Evolutionary conservation across 163 green algal species (phyloP).

Genomic region (Prototheca stagnorum): DNA sequence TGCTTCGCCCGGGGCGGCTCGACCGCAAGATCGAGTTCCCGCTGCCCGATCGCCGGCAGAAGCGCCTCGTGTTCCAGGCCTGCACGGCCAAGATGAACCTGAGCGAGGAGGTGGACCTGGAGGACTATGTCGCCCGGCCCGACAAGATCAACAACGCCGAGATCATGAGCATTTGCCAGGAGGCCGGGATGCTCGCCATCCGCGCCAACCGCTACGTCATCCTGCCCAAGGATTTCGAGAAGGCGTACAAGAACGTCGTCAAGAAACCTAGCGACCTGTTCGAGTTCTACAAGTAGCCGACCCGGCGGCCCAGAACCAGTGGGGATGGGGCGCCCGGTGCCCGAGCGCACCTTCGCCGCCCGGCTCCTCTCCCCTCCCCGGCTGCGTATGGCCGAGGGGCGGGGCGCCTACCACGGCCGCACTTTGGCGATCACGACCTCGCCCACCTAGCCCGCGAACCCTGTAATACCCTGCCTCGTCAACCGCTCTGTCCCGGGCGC

Average conservation of each 20-base stretch:
- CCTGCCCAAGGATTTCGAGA: conserved; percentile 96
- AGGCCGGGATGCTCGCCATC: conserved; percentile 48
- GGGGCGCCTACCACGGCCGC: too few species aligned
- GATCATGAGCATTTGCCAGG: conserved; percentile 87
- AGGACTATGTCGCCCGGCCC: conserved; percentile 90
- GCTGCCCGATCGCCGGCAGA: conserved; percentile 86
- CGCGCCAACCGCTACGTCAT: conserved; percentile 76
- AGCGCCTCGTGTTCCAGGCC: conserved; percentile 96
- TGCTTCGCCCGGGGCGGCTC: conserved; percentile 88
- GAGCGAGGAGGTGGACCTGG: conserved; percentile 93
- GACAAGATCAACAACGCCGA: conserved; percentile 98
- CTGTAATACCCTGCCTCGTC: too few species aligned
- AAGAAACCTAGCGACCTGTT: conserved; percentile 82
- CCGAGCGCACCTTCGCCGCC: too few species aligned
- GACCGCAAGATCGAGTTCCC: conserved; percentile 99
- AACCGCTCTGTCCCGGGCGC: too few species aligned
- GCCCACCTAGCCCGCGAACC: too few species aligned
- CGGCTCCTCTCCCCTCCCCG: too few species aligned
- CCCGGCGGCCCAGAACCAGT: neutral
- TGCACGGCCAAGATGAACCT: conserved; percentile 97
- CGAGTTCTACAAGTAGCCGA: conserved; percentile 83
- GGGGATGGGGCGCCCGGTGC: too few species aligned
- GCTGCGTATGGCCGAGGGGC: too few species aligned
- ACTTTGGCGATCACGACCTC: too few species aligned
- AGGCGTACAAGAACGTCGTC: conserved; percentile 93